phyloP scores from a whole-genome alignment of 2,329 filamentous ascomycete species.

The Sordariomycetes sp. region DNA sequence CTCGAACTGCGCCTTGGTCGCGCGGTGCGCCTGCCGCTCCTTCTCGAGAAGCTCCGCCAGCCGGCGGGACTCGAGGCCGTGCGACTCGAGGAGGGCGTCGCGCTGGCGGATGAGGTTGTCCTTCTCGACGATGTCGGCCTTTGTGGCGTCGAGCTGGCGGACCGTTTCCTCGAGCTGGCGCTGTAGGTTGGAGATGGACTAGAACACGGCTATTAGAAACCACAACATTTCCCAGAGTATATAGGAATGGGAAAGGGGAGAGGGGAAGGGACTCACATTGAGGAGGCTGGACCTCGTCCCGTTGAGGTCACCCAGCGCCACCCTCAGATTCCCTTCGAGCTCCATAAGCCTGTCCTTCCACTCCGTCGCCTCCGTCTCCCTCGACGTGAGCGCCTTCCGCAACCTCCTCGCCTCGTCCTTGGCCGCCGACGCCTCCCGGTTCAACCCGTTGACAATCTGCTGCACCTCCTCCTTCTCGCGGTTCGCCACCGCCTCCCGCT shows the following conservation, averaged over 20 bases:
- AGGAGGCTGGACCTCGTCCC: slow-evolving; percentile 77
- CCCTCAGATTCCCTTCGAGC: slow-evolving; percentile 76
- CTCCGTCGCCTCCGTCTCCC: slow-evolving; percentile 77
- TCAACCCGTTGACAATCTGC: slow-evolving; percentile 84
- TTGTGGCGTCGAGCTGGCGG: slow-evolving; percentile 68
- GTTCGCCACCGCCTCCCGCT: slow-evolving; percentile 74
- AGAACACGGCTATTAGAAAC: neutral
- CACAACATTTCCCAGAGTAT: neutral
- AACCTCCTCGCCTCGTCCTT: slow-evolving; percentile 79
- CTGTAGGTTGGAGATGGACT: slow-evolving; percentile 79
- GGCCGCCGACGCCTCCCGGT: slow-evolving; percentile 63
- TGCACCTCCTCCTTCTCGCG: slow-evolving; percentile 93
- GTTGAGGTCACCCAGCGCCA: slow-evolving; percentile 76
- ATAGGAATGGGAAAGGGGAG: neutral
- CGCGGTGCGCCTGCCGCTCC: slow-evolving; percentile 71
- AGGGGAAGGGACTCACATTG: slow-evolving; percentile 56
- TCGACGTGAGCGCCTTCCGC: slow-evolving; percentile 67
- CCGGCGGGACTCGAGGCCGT: slow-evolving; percentile 74
- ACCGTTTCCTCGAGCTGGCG: slow-evolving; percentile 75
- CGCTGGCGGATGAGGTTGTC: slow-evolving; percentile 82
- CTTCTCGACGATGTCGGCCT: slow-evolving; percentile 72
- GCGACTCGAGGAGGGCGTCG: slow-evolving; percentile 76
- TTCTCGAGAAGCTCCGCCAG: slow-evolving; percentile 82
- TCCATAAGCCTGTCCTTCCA: slow-evolving; percentile 89
- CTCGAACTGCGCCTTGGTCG: slow-evolving; percentile 80